phyloP scores from a whole-genome alignment of 768 basidiomycete species.

The Phallus indusiatus region DNA sequence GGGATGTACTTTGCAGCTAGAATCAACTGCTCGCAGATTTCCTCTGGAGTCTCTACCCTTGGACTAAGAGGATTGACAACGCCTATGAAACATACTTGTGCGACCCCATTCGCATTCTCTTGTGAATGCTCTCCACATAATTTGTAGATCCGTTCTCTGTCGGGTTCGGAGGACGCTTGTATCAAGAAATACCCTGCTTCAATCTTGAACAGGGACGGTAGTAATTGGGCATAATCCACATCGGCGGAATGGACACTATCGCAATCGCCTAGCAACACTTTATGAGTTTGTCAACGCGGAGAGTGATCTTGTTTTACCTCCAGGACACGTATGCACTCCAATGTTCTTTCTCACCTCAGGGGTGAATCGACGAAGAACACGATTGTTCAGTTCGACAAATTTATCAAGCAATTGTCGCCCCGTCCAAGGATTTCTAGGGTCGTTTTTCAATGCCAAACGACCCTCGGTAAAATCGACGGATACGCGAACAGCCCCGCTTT shows the following conservation, averaged over 20 bases:
- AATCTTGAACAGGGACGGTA: background rate
- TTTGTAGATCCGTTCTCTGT: background rate
- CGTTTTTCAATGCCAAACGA: background rate
- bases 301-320: background rate
- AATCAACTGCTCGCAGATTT: background rate
- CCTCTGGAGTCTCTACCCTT: background rate
- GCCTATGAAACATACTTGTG: conserved; percentile 2
- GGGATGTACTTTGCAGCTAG: background rate
- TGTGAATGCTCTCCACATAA: background rate
- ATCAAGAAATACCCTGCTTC: conserved; percentile 4
- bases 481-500: background rate
- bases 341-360: conserved; percentile 1
- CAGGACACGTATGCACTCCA: conserved; percentile 3
- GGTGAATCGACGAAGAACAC: background rate
- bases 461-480: conserved; percentile 4
- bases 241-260: background rate
- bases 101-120: background rate
- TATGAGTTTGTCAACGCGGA: background rate
- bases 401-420: background rate
- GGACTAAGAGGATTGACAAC: background rate
- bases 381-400: conserved; percentile 2
- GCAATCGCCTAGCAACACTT: background rate
- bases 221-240: background rate
- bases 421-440: background rate
- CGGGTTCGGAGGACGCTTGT: background rate